These are phyloP conservation scores for Fusarium sororula DNA, from an alignment of 2,329 filamentous ascomycete species.

Conservation along the genomic window DNA sequence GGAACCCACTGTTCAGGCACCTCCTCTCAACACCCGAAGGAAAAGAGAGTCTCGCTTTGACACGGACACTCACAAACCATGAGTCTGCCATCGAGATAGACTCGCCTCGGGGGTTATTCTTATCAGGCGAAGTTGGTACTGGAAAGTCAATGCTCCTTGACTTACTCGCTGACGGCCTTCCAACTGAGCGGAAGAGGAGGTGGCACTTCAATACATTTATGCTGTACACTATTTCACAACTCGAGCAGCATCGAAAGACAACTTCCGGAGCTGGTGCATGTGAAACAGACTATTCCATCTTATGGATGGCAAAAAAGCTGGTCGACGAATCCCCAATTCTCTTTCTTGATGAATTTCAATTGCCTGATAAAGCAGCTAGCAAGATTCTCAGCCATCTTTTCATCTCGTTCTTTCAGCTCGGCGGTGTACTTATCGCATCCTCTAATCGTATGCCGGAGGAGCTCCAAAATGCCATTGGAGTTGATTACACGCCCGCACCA, in stretches of 20 bases:
- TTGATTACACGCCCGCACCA: conserved; percentile 70
- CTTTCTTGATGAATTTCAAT: conserved; percentile 85
- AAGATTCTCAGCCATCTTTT: conserved; percentile 84
- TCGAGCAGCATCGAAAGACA: conserved; percentile 70
- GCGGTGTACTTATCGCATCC: conserved; percentile 81
- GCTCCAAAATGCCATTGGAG: conserved; percentile 76
- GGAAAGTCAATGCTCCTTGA: conserved; percentile 89
- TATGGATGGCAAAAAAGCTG: conserved; percentile 80
- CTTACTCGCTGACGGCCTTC: conserved; percentile 79
- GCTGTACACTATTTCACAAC: conserved; percentile 76
- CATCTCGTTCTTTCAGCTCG: conserved; percentile 82
- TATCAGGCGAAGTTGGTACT: conserved; percentile 84
- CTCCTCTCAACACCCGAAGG: conserved; percentile 66
- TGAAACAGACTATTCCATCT: conserved; percentile 68
- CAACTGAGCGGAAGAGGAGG: conserved; percentile 75
- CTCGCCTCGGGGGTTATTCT: conserved; percentile 77
- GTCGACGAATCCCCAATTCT: conserved; percentile 78
- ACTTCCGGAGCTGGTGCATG: conserved; percentile 25
- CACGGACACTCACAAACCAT: conserved; percentile 73
- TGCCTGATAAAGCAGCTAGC: conserved; percentile 79
- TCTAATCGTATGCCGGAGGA: conserved; percentile 88
- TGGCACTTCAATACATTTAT: conserved; percentile 92
- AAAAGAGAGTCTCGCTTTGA: conserved; percentile 71
- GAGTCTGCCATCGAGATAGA: conserved; percentile 76
- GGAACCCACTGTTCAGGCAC: conserved; percentile 67